Percentiles rank a stretch among this genome's conserved stretches.
Evolutionary conservation across 768 basidiomycete species (phyloP).

Genomic region (Naganishia randhawae): DNA sequence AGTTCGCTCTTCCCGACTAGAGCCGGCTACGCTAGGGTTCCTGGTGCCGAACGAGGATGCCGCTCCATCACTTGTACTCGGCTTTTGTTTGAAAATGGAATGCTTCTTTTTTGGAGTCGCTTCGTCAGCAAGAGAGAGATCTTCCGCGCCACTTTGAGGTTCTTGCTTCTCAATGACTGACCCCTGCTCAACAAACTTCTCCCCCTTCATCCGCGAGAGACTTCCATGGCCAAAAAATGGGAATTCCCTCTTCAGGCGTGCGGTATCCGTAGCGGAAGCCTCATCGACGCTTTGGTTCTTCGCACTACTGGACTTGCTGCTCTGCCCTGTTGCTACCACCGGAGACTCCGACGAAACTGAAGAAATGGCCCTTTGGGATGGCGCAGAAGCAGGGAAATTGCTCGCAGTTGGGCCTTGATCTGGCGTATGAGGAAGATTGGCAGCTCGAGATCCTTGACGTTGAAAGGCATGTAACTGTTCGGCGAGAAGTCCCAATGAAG

Average conservation of each 20-base stretch:
- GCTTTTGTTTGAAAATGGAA: neutral
- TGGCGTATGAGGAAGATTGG: neutral
- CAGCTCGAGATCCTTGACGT: neutral
- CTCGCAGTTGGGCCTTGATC: neutral
- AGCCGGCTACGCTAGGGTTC: neutral
- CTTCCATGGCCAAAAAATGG: slow-evolving; percentile 2
- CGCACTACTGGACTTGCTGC: neutral
- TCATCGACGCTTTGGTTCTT: neutral
- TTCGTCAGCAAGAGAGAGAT: neutral
- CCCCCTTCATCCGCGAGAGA: neutral
- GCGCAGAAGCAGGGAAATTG: neutral
- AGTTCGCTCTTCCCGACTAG: neutral
- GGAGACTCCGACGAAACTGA: neutral
- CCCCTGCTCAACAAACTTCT: neutral
- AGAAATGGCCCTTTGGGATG: neutral
- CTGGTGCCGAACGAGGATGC: neutral
- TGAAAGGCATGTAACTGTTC: neutral
- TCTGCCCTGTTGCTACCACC: neutral
- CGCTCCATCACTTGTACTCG: neutral
- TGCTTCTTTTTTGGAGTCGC: neutral
- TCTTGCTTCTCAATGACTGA: neutral
- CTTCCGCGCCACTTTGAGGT: neutral
- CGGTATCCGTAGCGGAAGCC: neutral
- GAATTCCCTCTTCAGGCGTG: neutral
- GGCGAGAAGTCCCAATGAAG: neutral